Conservation (phyloP, 106 monocot genomes). For the Platanthera guangdongensis region DNA sequence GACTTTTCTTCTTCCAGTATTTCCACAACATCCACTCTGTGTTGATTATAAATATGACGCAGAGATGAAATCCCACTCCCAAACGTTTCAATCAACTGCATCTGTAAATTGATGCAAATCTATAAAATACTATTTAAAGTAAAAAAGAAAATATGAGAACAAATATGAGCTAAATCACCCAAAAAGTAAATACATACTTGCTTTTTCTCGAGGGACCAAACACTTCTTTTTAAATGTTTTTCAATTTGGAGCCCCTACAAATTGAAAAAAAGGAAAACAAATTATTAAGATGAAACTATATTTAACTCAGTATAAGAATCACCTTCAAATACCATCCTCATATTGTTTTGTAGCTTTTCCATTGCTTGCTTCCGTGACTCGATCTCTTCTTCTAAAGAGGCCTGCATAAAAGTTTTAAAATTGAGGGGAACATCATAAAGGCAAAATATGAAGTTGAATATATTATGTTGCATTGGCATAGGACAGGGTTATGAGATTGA, state of each 20-base stretch:
- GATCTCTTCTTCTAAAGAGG: constrained; percentile 73
- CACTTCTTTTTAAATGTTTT: constrained; percentile 68
- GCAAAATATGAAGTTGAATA: not conserved
- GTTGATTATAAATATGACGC: constrained; percentile 38
- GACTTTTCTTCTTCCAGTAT: constrained; percentile 59
- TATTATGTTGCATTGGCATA: not conserved
- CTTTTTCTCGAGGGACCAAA: constrained; percentile 47
- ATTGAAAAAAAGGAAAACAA: constrained; percentile 6
- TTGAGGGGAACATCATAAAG: not conserved
- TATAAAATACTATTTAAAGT: constrained; percentile 12
- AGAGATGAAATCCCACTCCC: constrained; percentile 37
- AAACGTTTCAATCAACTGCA: constrained; percentile 28
- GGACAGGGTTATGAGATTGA: not conserved
- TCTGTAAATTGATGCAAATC: constrained; percentile 32
- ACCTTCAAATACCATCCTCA: constrained; percentile 58
- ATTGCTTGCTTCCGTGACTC: constrained; percentile 46
- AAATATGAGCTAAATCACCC: not conserved
- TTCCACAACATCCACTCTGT: constrained; percentile 46
- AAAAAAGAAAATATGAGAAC: not conserved
- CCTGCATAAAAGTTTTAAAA: constrained; percentile 25
- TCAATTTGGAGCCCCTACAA: constrained; percentile 83
- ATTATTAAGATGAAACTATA: not conserved
- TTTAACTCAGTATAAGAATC: not conserved
- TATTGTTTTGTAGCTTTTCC: constrained; percentile 67
- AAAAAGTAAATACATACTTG: constrained; percentile 37